Percentiles rank a stretch among this genome's conserved stretches.
phyloP scores from a whole-genome alignment of 2,329 filamentous ascomycete species.

The Trichothecium sympodiale region DNA sequence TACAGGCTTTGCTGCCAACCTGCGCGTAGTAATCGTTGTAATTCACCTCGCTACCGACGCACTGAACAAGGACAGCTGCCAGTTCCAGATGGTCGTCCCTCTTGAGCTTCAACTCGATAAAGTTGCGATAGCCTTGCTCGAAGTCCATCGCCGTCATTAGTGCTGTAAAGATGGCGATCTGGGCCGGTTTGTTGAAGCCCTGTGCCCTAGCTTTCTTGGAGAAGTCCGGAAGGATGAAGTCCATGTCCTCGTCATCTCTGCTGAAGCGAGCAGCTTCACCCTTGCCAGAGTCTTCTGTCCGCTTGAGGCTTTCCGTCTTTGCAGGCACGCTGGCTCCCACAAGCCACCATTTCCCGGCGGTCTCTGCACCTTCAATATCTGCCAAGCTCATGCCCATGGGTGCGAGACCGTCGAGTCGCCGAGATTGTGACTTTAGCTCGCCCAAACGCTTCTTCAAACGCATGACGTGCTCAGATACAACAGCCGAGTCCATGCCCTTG shows the following conservation, averaged over 20 bases:
- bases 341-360: constrained; percentile 95
- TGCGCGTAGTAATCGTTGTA: constrained; percentile 94
- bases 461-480: constrained; percentile 71
- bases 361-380: constrained; percentile 75
- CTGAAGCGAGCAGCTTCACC: constrained; percentile 13
- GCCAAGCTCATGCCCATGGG: constrained; percentile 71
- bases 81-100: constrained; percentile 79
- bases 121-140: constrained; percentile 69
- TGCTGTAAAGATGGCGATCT: constrained; percentile 84
- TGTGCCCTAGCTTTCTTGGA: constrained; percentile 64
- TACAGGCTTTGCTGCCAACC: constrained; percentile 68
- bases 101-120: constrained; percentile 76
- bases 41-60: constrained; percentile 66
- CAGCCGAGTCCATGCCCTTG: constrained; percentile 55
- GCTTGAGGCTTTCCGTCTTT: constrained; percentile 8
- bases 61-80: constrained; percentile 77
- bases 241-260: constrained; percentile 33
- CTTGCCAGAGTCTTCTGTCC: not conserved
- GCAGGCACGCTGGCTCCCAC: constrained; percentile 83
- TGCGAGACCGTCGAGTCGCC: constrained; percentile 59
- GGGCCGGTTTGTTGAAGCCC: constrained; percentile 77
- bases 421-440: constrained; percentile 50
- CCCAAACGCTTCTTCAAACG: constrained; percentile 85
- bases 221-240: constrained; percentile 53
- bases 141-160: constrained; percentile 78